These are phyloP conservation scores for Cystobasidium pallidum DNA, from an alignment of 1,284 basidiomycete species.

Conservation along the genomic window DNA sequence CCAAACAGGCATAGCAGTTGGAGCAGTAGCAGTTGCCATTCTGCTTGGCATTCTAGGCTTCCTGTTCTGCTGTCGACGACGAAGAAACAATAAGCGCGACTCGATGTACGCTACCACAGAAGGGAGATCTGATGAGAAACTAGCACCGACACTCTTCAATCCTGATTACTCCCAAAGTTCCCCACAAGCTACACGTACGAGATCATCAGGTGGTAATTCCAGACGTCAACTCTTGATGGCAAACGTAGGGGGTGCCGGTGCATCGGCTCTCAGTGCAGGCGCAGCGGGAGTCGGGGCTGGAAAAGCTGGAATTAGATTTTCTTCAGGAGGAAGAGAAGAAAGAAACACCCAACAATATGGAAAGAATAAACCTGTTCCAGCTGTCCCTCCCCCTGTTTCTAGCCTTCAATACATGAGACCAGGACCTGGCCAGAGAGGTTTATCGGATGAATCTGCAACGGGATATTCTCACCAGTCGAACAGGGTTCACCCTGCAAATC, in stretches of 20 bases:
- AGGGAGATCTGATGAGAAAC: slow-evolving; percentile 26
- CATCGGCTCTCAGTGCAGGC: slow-evolving; percentile 13
- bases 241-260: slow-evolving; percentile 29
- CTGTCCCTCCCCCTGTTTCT: slow-evolving; percentile 38
- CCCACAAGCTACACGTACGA: slow-evolving; percentile 7
- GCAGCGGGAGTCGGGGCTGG: slow-evolving; percentile 19
- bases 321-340: background rate
- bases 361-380: slow-evolving; percentile 17
- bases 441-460: background rate
- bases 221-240: slow-evolving; percentile 16
- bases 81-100: slow-evolving; percentile 20
- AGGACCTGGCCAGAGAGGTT: slow-evolving; percentile 6
- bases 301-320: background rate
- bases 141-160: slow-evolving; percentile 4
- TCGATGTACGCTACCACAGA: slow-evolving; percentile 26
- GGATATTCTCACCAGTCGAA: background rate
- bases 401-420: slow-evolving; percentile 24
- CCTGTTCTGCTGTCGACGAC: slow-evolving; percentile 27
- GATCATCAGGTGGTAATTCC: background rate
- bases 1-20: slow-evolving; percentile 34
- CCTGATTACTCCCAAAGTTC: slow-evolving; percentile 2
- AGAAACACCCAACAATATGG: background rate
- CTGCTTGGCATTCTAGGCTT: slow-evolving; percentile 18
- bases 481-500: background rate
- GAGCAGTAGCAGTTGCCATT: slow-evolving; percentile 24